Evolutionary conservation across 768 basidiomycete species (phyloP).

Genomic region (Cystobasidium ongulense): DNA sequence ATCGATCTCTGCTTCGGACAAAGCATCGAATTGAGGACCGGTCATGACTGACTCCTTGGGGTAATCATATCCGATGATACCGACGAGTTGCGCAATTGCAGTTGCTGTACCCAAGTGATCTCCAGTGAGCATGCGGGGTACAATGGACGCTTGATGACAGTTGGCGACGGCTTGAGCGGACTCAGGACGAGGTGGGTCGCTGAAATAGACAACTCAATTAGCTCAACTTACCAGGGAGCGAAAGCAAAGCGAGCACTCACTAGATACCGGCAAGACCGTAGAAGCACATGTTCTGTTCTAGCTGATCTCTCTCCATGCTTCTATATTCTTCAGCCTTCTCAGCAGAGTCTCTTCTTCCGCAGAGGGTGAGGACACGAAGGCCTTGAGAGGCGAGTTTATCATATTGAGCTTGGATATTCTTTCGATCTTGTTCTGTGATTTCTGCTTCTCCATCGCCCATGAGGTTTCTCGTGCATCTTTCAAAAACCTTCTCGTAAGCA

Average conservation of each 20-base stretch:
- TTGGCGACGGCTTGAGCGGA: constrained; percentile 46
- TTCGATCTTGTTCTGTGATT: background rate
- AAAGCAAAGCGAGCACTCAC: background rate
- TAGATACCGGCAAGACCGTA: constrained; percentile 47
- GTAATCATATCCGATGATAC: constrained; percentile 49
- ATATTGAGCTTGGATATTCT: constrained; percentile 28
- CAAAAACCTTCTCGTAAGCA: constrained; percentile 48
- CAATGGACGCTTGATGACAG: constrained; percentile 46
- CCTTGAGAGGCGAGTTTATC: constrained; percentile 45
- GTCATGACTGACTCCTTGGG: constrained; percentile 47
- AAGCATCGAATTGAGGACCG: constrained; percentile 46
- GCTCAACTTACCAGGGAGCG: background rate
- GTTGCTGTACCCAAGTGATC: constrained; percentile 54
- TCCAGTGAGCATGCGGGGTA: constrained; percentile 54
- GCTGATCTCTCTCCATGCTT: constrained; percentile 42
- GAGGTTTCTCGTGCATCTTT: constrained; percentile 47
- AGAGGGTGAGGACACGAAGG: constrained; percentile 46
- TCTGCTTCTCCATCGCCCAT: constrained; percentile 18
- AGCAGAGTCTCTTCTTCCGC: constrained; percentile 32
- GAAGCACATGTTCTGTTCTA: constrained; percentile 45
- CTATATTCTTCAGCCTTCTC: constrained; percentile 39
- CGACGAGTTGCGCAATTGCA: constrained; percentile 59
- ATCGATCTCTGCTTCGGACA: constrained; percentile 52
- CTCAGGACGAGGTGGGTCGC: constrained; percentile 47
- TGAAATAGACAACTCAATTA: background rate